Evolutionary conservation across 202 grass and related monocot genomes (phyloP).

Genomic region (Eragrostis tef): DNA sequence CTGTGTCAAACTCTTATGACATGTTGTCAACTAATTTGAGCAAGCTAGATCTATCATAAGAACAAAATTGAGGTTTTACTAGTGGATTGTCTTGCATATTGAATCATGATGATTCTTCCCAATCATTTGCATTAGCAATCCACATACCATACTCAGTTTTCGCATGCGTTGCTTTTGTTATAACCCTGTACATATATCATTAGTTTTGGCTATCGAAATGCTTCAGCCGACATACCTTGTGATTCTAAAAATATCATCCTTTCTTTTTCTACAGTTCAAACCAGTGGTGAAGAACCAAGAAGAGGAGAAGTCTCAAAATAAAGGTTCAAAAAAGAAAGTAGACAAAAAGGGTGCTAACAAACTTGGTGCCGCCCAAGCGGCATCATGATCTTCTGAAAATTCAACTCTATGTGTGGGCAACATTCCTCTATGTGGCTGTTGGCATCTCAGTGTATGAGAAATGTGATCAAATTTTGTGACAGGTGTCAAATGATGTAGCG

Average conservation of each 20-base stretch:
- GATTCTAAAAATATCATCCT: conserved; percentile 22
- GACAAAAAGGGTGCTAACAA: conserved; percentile 56
- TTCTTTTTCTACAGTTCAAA: conserved; percentile 64
- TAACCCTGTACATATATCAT: neutral
- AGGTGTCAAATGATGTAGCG: neutral
- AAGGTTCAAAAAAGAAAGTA: conserved; percentile 55
- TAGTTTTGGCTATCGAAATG: conserved; percentile 8
- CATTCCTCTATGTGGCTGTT: neutral
- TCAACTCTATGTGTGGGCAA: too few relatives aligned
- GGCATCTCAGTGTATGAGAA: conserved; percentile 10
- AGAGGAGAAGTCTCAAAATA: conserved; percentile 53
- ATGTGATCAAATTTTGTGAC: conserved; percentile 8
- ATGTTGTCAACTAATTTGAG: conserved; percentile 4
- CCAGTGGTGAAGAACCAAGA: conserved; percentile 77
- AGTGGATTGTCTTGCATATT: conserved; percentile 23
- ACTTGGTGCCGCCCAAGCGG: conserved; percentile 61
- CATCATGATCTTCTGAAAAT: conserved; percentile 44
- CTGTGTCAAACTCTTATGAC: neutral
- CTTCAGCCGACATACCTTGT: conserved; percentile 9
- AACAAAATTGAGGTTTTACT: conserved; percentile 26
- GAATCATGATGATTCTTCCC: conserved; percentile 4
- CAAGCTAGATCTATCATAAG: neutral
- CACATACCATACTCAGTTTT: conserved; percentile 3
- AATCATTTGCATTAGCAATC: conserved; percentile 17
- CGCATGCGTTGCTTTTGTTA: conserved; percentile 26